Conservation (phyloP, 2,329 filamentous ascomycete genomes). For the Talaromyces pinophilus region DNA sequence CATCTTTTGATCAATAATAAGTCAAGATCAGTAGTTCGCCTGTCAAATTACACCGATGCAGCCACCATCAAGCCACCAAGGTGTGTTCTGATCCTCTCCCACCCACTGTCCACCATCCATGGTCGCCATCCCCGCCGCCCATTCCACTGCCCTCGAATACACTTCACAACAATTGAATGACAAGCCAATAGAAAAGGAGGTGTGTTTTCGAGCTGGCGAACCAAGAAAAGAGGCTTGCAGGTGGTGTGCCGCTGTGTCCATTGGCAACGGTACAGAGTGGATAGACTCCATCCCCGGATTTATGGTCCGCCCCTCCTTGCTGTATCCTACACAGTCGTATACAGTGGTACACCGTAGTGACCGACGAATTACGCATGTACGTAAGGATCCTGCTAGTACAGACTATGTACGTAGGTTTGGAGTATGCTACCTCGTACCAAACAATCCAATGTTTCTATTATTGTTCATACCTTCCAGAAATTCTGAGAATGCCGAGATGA, state of each 20-base stretch:
- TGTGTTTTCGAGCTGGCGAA: neutral
- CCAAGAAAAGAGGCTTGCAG: slow-evolving; percentile 7
- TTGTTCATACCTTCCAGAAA: slow-evolving; percentile 14
- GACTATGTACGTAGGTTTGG: neutral
- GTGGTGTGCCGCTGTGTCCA: slow-evolving; percentile 2
- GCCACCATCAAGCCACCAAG: slow-evolving; percentile 20
- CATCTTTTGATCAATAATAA: neutral
- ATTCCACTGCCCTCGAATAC: slow-evolving; percentile 1
- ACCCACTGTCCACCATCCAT: neutral
- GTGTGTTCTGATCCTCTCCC: slow-evolving; percentile 7
- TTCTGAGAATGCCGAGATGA: neutral
- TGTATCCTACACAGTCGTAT: neutral
- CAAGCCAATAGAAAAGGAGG: neutral
- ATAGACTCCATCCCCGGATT: slow-evolving; percentile 15
- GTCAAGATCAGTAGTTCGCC: slow-evolving; percentile 16
- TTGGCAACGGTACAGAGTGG: slow-evolving; percentile 4
- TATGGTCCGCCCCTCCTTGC: slow-evolving; percentile 4
- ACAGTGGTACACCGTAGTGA: too few relatives aligned
- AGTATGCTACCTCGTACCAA: neutral
- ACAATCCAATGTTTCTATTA: neutral
- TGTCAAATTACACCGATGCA: slow-evolving; percentile 19
- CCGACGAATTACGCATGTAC: neutral
- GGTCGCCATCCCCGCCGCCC: neutral
- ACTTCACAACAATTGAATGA: neutral
- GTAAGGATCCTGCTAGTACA: neutral